Base-by-base conservation (phyloP, 2,329 filamentous ascomycete species). In the Verticillium nubilum region DNA sequence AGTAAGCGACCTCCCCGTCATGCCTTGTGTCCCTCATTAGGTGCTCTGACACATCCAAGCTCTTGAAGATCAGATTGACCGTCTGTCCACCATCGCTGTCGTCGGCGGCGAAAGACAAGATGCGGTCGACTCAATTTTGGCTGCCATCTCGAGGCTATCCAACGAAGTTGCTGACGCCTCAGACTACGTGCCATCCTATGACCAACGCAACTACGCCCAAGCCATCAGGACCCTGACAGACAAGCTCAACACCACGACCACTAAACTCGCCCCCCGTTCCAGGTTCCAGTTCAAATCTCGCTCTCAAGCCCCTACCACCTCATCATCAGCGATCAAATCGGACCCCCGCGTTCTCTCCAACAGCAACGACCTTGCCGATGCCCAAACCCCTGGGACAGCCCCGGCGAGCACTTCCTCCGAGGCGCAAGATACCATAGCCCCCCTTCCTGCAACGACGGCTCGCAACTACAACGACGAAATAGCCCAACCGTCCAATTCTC, bases 81-180 rank as follows among this genome's bases (percentile, higher is more conserved):
- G 42, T 26, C 58, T 64, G 35, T 76, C 79, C 33, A 78, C 81
- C 54, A 79, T 84, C 17, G 78, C 87, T 9, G 70, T 82, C 13
- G 74, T 86, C 1, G 88, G 83, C 54, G 89, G 89, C 62, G 91
- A 95, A 73, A 88, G 91, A 52, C 85, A 89, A 63, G 88, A 94
- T 71, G 91, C 91, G 57, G 86, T 90, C 54, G 92, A 97, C 66
- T 85, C 90, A 67, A 89, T 92, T 65, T 81, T 96, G 15, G 86
- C 89, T 17, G 85, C 86, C 62, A 95, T 98, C 67, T 87, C 90
- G 29, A 85, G 86, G 60, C 81, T 98, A 17, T 92, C 92, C 1
- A 89, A 89, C 64, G 88, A 95, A 67, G 90, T 97, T 42, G 88
- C 91, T 65, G 92, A 97, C 74, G 90, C 91, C 0, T 86, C 89